Evolutionary conservation across 78 protist species (phyloP).

Genomic region (Speleostelium caveatum): DNA sequence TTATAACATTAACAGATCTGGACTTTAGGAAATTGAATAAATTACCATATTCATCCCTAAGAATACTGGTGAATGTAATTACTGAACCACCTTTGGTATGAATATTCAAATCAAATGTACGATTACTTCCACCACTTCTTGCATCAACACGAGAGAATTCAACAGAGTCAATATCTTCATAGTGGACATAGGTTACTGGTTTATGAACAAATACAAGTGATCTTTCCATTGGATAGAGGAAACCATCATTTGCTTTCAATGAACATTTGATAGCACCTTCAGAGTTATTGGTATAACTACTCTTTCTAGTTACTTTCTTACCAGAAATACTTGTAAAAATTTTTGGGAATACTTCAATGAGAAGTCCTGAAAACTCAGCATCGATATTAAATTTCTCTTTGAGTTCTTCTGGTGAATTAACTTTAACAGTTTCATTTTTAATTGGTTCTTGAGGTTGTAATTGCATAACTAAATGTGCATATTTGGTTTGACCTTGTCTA

Average conservation of each 20-base stretch:
- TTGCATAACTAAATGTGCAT: constrained; percentile 78
- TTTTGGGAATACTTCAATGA: not conserved
- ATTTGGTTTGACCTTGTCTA: constrained; percentile 84
- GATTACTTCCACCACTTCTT: constrained; percentile 3
- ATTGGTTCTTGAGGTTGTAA: constrained; percentile 27
- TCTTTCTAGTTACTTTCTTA: constrained; percentile 34
- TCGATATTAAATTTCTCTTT: not conserved
- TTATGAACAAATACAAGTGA: constrained; percentile 85
- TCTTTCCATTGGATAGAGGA: constrained; percentile 77
- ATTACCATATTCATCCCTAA: constrained; percentile 42
- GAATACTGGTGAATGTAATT: constrained; percentile 54
- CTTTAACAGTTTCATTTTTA: constrained; percentile 5
- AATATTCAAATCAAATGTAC: constrained; percentile 64
- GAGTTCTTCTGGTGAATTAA: constrained; percentile 45
- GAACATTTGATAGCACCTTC: constrained; percentile 62
- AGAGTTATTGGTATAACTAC: constrained; percentile 14
- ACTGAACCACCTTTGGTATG: constrained; percentile 25
- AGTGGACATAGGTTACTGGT: constrained; percentile 80
- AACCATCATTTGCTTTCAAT: constrained; percentile 82
- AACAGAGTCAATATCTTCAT: constrained; percentile 42
- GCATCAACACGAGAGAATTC: constrained; percentile 65
- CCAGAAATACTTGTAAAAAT: constrained; percentile 58
- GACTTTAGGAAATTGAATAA: constrained; percentile 35
- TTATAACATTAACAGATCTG: constrained; percentile 26
- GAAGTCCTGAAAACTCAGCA: not conserved